phyloP scores from a whole-genome alignment of 108 stramenopile species.

The Conticribra guillardii region DNA sequence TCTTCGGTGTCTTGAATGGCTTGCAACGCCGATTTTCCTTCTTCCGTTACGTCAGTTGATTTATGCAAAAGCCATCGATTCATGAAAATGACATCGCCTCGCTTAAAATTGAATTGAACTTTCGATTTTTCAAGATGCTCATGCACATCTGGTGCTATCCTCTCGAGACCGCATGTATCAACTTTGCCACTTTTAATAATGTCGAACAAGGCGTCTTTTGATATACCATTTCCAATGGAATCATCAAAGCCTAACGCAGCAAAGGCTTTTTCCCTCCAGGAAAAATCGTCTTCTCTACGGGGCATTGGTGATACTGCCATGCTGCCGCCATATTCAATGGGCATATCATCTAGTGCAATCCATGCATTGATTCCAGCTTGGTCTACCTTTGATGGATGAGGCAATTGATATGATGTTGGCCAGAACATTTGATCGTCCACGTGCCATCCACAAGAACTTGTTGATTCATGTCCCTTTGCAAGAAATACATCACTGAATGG shows the following conservation, averaged over 20 bases:
- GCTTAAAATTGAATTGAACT: conserved; percentile 3
- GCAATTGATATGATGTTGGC: conserved; percentile 6
- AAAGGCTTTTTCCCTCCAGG: conserved; percentile 68
- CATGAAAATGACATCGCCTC: conserved; percentile 8
- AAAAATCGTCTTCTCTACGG: conserved; percentile 40
- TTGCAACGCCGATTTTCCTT: conserved; percentile 5
- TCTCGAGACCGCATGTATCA: conserved; percentile 8
- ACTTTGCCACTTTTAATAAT: conserved; percentile 9
- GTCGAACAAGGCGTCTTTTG: conserved; percentile 3
- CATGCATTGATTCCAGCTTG: conserved; percentile 74
- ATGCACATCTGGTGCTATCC: background rate
- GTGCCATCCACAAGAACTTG: conserved; percentile 25
- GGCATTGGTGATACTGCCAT: conserved; percentile 75
- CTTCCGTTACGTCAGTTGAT: conserved; percentile 4
- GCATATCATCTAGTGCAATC: conserved; percentile 81
- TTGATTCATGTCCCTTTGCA: conserved; percentile 13
- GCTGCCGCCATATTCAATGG: conserved; percentile 18
- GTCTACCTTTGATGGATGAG: conserved; percentile 39
- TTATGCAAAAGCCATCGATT: conserved; percentile 13
- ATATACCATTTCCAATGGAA: background rate
- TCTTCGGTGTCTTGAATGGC: background rate
- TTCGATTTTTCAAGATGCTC: background rate
- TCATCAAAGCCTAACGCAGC: conserved; percentile 7
- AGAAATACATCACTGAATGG: conserved; percentile 17
- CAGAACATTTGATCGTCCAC: conserved; percentile 21